phyloP scores from a whole-genome alignment of 2,329 filamentous ascomycete species.

The Cladosporium sp. region DNA sequence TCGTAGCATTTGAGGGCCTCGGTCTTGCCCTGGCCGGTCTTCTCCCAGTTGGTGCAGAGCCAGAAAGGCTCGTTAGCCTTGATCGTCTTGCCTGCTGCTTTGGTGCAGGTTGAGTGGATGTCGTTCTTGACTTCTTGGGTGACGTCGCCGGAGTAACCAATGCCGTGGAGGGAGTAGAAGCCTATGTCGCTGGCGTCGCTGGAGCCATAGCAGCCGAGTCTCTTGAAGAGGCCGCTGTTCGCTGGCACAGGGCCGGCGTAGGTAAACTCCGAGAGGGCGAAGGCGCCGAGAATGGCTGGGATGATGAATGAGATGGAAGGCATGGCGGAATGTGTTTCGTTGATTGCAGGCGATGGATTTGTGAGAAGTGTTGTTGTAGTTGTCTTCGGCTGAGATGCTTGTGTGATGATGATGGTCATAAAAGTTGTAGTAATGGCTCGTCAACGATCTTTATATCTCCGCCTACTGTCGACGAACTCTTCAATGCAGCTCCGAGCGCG shows the following conservation, averaged over 20 bases:
- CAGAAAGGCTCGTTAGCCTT: constrained; percentile 11
- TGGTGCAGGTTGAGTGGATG: constrained; percentile 13
- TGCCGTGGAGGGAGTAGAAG: constrained; percentile 5
- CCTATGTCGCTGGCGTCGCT: neutral
- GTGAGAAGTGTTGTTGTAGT: neutral
- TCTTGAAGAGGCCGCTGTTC: constrained; percentile 14
- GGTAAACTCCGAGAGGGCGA: neutral
- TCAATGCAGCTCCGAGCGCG: neutral
- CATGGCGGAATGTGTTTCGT: constrained; percentile 4
- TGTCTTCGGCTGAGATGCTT: neutral
- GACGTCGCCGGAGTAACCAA: constrained; percentile 5
- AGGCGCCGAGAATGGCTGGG: constrained; percentile 8
- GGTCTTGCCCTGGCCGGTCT: constrained; percentile 9
- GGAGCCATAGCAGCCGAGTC: constrained; percentile 15
- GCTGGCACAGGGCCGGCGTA: constrained; percentile 7
- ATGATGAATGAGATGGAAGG: constrained; percentile 11
- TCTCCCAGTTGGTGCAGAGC: constrained; percentile 15
- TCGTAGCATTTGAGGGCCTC: constrained; percentile 4
- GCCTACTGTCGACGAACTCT: neutral
- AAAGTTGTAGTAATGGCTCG: neutral
- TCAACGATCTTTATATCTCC: neutral
- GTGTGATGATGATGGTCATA: constrained; percentile 5
- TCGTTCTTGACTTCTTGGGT: constrained; percentile 10
- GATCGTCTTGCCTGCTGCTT: constrained; percentile 16
- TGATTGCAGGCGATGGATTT: neutral